phyloP scores from a whole-genome alignment of 805 yeast species.

The Candida tammaniensis region DNA sequence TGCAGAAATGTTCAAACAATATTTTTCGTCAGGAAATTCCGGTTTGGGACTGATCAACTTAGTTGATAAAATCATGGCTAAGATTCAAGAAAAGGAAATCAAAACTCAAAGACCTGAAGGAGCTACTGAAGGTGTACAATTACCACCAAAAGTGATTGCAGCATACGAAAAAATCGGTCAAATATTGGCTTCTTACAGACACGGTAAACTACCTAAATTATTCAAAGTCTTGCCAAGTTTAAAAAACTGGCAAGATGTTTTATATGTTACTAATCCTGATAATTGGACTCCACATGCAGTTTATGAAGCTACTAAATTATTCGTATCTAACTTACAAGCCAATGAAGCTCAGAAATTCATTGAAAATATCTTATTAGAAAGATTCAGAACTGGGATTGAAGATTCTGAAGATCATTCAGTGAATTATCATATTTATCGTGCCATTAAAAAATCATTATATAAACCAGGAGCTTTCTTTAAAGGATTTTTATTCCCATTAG shows the following conservation, averaged over 20 bases:
- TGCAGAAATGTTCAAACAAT: conserved; percentile 77
- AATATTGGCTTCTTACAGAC: conserved; percentile 82
- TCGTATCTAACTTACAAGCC: conserved; percentile 86
- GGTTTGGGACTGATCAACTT: conserved; percentile 52
- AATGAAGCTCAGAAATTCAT: conserved; percentile 86
- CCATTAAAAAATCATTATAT: conserved; percentile 88
- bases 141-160: conserved; percentile 95
- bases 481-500: conserved; percentile 90
- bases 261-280: conserved; percentile 89
- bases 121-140: conserved; percentile 65
- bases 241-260: conserved; percentile 92
- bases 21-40: conserved; percentile 43
- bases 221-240: conserved; percentile 93
- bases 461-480: conserved; percentile 98
- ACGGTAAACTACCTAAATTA: conserved; percentile 94
- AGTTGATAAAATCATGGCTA: conserved; percentile 93
- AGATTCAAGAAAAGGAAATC: conserved; percentile 70
- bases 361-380: conserved; percentile 61
- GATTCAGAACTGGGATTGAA: conserved; percentile 70
- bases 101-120: conserved; percentile 34
- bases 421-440: conserved; percentile 89
- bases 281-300: conserved; percentile 94
- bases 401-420: conserved; percentile 72
- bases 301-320: conserved; percentile 91
- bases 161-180: conserved; percentile 92